Evolutionary conservation across 495 filamentous ascomycete species (phyloP), one percentile per base, ranked within the genome.

Genomic region (Glarea lozoyensis): DNA sequence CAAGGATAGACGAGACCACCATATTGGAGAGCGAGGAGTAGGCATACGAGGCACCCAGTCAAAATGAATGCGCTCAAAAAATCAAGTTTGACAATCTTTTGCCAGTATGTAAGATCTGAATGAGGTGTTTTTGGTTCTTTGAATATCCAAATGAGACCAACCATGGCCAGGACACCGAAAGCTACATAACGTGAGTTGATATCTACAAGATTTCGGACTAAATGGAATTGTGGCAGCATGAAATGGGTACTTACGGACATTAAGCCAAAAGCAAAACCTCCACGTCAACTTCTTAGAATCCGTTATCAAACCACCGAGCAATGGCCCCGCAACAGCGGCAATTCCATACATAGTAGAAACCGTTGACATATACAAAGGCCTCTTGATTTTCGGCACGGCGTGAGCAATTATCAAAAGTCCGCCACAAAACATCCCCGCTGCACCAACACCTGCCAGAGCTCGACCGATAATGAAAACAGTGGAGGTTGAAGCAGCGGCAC

Each of bases 311-410:
- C 81, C 81, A 35, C 79, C 78, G 16, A 82, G 49, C 19, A 82
- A 42, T 0, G 79, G 79, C 0, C 78, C 75, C 6, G 60, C 32
- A 0, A 70, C 62, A 19, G 54, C 49, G 1, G 50, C 47, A 10
- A 55, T 42, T 21, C 46, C 48, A 32, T 47, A 54, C 76, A 90
- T 90, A 40, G 70, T 78, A 2, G 83, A 83, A 36, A 96, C 69
- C 10, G 88, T 48, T 1, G 85, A 82, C 23, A 82, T 84, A 45
- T 76, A 87, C 27, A 79, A 67, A 0, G 87, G 84, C 16, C 87
- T 65, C 43, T 79, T 70, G 4, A 63, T 56, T 5, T 92, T 61
- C 0, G 87, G 84, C 3, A 92, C 78, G 36, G 72, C 75, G 45
- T 48, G 54, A 6, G 40, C 48, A 33, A 54, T 18, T 16, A 57